Evolutionary conservation across 805 yeast genomes (phyloP), one percentile per base, ranked within the genome.

Genomic region (Ogataea polymorpha): DNA sequence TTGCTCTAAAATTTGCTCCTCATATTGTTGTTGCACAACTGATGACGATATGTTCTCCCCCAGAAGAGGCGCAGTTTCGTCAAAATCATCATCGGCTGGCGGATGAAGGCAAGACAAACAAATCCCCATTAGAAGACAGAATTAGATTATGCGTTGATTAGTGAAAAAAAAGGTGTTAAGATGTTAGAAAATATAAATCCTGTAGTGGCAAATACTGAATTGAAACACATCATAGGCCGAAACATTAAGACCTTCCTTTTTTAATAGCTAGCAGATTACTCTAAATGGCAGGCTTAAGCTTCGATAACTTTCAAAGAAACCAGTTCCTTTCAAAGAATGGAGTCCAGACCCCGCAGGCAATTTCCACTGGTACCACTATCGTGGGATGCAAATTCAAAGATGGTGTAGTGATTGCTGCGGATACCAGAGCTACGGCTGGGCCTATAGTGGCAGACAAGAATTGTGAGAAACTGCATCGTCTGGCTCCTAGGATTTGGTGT

Each of bases 341-440:
- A 10, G 78, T 75, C 55, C 78, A 82, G 3, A 70, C 79, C 25
- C 97, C 98, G 39, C 82, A 74, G 49, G 95, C 96, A 26, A 93
- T 99, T 1, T 88, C 97, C 16, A 93, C 99, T 1, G 99, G 99
- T 71, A 93, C 99, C n/a, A 93, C 99, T 0, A 93, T 93, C 70
- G 99, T 93, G 17, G 99, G 99, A 37, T 86, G 95, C 62, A 86
- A 84, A 59, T 91, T 85, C 66, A 71, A 86, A 39, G 91, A 88
- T 46, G 99, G 99, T 55, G 99, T 91, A 21, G 88, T 93, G 28
- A 88, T 93, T 65, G 98, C 99, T 10, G 99, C 99, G 8, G 99
- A 93, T 71, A 93, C 99, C 15, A 82, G 99, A 68, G 97, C 99
- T 42, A 93, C 99, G 3, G 83, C 93, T 26, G 99, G 99, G 11